phyloP scores from a whole-genome alignment of 1,284 basidiomycete species.

The Boletus semigastroideus region DNA sequence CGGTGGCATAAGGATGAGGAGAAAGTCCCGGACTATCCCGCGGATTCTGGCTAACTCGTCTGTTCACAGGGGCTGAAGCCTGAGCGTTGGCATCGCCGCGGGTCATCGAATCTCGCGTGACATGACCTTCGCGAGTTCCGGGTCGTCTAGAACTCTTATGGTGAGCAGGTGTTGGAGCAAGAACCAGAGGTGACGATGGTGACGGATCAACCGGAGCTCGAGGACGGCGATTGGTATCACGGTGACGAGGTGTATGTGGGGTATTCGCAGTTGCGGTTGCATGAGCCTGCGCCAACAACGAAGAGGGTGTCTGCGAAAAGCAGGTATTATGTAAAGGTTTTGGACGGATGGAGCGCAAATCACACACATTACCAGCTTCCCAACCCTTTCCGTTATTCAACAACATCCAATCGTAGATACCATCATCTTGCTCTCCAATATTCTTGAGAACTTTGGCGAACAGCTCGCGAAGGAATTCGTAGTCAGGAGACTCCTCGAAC shows the following conservation, averaged over 20 bases:
- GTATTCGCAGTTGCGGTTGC: constrained; percentile 47
- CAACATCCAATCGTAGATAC: constrained; percentile 96
- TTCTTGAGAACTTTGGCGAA: constrained; percentile 93
- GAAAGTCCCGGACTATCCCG: constrained; percentile 48
- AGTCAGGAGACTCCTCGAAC: constrained; percentile 96
- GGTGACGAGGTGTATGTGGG: constrained; percentile 54
- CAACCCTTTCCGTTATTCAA: constrained; percentile 88
- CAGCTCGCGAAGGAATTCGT: constrained; percentile 94
- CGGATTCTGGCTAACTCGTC: constrained; percentile 63
- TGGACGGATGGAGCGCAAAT: constrained; percentile 3
- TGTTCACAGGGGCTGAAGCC: constrained; percentile 57
- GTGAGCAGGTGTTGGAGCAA: constrained; percentile 62
- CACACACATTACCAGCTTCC: constrained; percentile 75
- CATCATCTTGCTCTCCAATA: constrained; percentile 87
- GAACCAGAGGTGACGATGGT: constrained; percentile 56
- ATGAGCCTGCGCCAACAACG: constrained; percentile 50
- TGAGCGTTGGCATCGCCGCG: constrained; percentile 59
- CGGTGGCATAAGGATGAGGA: constrained; percentile 69
- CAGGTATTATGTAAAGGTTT: constrained; percentile 13
- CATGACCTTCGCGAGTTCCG: constrained; percentile 43
- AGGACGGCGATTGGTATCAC: constrained; percentile 57
- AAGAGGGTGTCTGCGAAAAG: constrained; percentile 43
- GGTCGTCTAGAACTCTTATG: constrained; percentile 55
- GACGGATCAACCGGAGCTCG: constrained; percentile 43
- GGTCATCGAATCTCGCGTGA: constrained; percentile 41